These are phyloP conservation scores for Ambrosiella beaveri DNA, from an alignment of 2,329 filamentous ascomycete genomes.

Conservation along the genomic window DNA sequence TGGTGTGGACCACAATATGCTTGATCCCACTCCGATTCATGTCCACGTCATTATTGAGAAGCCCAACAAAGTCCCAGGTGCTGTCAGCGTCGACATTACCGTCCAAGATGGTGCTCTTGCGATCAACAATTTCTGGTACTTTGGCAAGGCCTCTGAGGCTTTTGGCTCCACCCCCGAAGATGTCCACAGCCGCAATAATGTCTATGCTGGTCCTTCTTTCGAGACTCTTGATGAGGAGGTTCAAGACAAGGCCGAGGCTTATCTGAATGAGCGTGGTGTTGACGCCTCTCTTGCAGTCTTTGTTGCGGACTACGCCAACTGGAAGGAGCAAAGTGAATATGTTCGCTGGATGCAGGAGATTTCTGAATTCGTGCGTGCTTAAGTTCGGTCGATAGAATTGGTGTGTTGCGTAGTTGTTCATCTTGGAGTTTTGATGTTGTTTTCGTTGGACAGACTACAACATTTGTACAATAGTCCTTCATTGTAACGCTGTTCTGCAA, in stretches of 20 bases:
- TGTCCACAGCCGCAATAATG: constrained; percentile 55
- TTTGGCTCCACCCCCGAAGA: constrained; percentile 59
- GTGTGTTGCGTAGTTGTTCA: neutral
- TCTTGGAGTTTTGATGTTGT: neutral
- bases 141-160: constrained; percentile 59
- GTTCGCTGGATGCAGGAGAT: constrained; percentile 74
- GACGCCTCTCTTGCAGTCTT: constrained; percentile 75
- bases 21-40: constrained; percentile 50
- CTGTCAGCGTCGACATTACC: constrained; percentile 69
- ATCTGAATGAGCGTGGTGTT: constrained; percentile 86
- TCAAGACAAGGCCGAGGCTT: constrained; percentile 79
- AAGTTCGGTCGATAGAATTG: constrained; percentile 34
- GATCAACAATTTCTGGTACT: constrained; percentile 84
- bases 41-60: constrained; percentile 83
- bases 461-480: neutral
- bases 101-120: constrained; percentile 74
- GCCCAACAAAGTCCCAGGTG: constrained; percentile 50
- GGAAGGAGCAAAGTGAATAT: constrained; percentile 98
- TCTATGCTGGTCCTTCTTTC: constrained; percentile 86
- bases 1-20: constrained; percentile 28
- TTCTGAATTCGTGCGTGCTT: constrained; percentile 51
- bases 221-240: constrained; percentile 91
- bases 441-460: neutral
- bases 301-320: constrained; percentile 88
- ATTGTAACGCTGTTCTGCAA: too few relatives aligned